These are phyloP conservation scores for Canna indica DNA, from an alignment of 176 grass and related monocot genomes.

Conservation along the genomic window DNA sequence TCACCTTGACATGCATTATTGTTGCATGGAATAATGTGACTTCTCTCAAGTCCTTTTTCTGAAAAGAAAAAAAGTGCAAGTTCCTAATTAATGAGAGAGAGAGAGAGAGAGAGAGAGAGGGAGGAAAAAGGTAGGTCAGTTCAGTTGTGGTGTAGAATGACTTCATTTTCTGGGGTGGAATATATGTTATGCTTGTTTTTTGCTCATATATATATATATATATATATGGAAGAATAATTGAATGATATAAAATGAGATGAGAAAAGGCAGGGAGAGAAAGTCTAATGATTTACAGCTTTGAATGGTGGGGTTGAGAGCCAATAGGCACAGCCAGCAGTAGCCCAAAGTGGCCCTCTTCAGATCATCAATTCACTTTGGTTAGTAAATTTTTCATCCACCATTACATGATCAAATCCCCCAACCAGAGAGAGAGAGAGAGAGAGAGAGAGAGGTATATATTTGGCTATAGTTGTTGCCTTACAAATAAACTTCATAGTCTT, in stretches of 20 bases:
- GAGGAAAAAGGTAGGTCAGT: background rate
- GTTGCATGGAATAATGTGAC: background rate
- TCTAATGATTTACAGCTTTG: slow-evolving; percentile 10
- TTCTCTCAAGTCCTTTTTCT: background rate
- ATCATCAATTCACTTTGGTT: too few species aligned
- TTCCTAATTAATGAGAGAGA: background rate
- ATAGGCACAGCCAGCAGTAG: too few species aligned
- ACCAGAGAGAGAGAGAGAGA: slow-evolving; percentile 2
- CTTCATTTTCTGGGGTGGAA: slow-evolving; percentile 1
- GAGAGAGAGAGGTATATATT: slow-evolving; percentile 13
- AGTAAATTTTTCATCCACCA: background rate
- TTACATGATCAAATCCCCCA: background rate
- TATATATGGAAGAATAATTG: too few species aligned
- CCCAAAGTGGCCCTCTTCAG: slow-evolving; percentile 6
- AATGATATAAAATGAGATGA: slow-evolving; percentile 3
- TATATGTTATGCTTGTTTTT: background rate
- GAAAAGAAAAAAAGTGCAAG: background rate
- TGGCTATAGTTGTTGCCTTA: background rate
- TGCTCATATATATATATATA: too few species aligned
- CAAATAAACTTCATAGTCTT: slow-evolving; percentile 1
- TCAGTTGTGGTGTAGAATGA: background rate
- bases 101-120: background rate
- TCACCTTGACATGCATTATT: background rate
- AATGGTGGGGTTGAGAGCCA: background rate
- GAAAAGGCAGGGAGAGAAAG: background rate